Base-by-base conservation (phyloP, 2,329 filamentous ascomycete species). In the Xylariales sp. region DNA sequence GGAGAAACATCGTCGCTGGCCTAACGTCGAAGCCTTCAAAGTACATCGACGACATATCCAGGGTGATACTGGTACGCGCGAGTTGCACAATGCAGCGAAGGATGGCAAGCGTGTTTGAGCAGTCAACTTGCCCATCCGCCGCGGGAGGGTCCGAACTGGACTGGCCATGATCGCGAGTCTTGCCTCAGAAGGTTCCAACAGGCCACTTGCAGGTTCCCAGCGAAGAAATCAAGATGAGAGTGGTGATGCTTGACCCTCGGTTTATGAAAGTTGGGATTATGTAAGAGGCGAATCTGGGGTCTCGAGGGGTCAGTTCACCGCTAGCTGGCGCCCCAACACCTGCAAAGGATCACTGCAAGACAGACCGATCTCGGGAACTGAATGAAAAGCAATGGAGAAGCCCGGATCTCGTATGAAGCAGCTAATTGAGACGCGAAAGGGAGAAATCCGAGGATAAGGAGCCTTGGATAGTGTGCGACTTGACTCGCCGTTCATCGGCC, bases 41-140 rank as follows among this genome's bases (percentile, higher is more conserved):
- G 45, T 22, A 36, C 48, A 53, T 9, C 41, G 44, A 35, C 46
- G 51, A 25, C 51, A 55, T 46, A 48, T 34, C 55, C 53, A 50
- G 6, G 48, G 31, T 21, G 34, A 46, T 31, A 34, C 32, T 27
- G 31, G 33, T n/a, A 29, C 27, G 25, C 38, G 27, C 14, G 48
- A 31, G 31, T 37, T 46, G 27, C 31, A 42, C 4, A 51, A 24
- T 15, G 48, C 49, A 42, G 49, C 44, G 25, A 47, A 49, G 10
- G 49, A 46, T 28, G 51, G 44, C 31, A 51, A 38, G 40, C 55
- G 54, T 16, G 54, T 49, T 29, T 51, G 55, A 27, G 51, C 52
- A 4, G 53, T 48, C 29, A 59, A 46, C 48, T 55, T 56, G 40
- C 57, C 55, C 42, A 61, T 44, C 18, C 55, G 54, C 29, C 54